Evolutionary conservation across 192 early-diverging fungal species (phyloP).

Genomic region (Coemansia sp.): DNA sequence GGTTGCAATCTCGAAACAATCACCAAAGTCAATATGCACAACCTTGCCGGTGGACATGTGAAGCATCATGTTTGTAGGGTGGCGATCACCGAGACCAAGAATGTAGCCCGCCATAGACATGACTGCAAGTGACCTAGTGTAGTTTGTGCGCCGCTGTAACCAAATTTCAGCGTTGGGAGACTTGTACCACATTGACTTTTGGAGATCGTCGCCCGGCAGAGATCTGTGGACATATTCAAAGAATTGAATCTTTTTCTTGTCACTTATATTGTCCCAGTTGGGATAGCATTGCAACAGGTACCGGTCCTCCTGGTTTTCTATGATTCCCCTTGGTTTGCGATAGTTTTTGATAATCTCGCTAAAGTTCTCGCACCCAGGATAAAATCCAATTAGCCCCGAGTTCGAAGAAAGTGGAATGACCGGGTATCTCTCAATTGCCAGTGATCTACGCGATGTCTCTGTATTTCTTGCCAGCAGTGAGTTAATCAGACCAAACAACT

Average conservation of each 20-base stretch:
- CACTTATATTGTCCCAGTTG: slow-evolving; percentile 81
- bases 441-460: slow-evolving; percentile 86
- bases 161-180: slow-evolving; percentile 94
- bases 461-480: slow-evolving; percentile 75
- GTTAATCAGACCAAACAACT: slow-evolving; percentile 95
- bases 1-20: slow-evolving; percentile 96
- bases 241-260: slow-evolving; percentile 91
- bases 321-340: slow-evolving; percentile 73
- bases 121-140: slow-evolving; percentile 88
- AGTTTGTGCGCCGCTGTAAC: slow-evolving; percentile 92
- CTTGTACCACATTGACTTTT: slow-evolving; percentile 91
- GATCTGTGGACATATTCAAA: slow-evolving; percentile 90
- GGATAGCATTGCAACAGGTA: slow-evolving; percentile 85
- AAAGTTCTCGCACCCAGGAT: slow-evolving; percentile 85
- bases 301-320: slow-evolving; percentile 84
- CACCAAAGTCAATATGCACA: slow-evolving; percentile 97
- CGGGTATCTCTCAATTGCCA: slow-evolving; percentile 86
- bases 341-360: slow-evolving; percentile 83
- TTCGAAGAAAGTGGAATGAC: slow-evolving; percentile 93
- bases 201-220: slow-evolving; percentile 88
- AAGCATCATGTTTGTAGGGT: slow-evolving; percentile 95
- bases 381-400: slow-evolving; percentile 92
- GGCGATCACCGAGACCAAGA: slow-evolving; percentile 93
- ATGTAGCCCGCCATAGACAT: slow-evolving; percentile 99
- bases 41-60: slow-evolving; percentile 85